A percentile compares a stretch with the other conserved stretches of the same genome.
Conservation (phyloP, 768 basidiomycete genomes). For the Pulveroboletus sp. region DNA sequence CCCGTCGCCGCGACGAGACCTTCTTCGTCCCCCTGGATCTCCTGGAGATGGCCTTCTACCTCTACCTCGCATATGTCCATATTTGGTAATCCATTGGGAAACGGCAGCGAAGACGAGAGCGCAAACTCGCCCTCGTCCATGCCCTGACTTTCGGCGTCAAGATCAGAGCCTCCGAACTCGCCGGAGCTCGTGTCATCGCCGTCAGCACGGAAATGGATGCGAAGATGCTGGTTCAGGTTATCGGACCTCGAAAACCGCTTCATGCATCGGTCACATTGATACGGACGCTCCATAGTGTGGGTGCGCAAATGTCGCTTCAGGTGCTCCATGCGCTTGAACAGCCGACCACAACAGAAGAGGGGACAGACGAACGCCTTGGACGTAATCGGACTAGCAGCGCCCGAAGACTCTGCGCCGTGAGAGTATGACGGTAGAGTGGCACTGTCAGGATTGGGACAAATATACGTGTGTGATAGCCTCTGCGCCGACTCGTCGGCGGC, state of each 20-base stretch:
- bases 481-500: constrained; percentile 16
- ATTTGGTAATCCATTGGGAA: constrained; percentile 37
- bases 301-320: constrained; percentile 85
- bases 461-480: constrained; percentile 17
- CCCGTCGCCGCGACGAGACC: constrained; percentile 42
- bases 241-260: constrained; percentile 88
- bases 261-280: constrained; percentile 66
- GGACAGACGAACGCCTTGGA: constrained; percentile 79
- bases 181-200: constrained; percentile 28
- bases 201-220: constrained; percentile 58
- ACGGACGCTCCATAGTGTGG: constrained; percentile 88
- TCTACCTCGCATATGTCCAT: constrained; percentile 61
- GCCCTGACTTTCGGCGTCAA: constrained; percentile 33
- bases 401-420: constrained; percentile 18
- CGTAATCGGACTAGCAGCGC: constrained; percentile 32
- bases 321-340: constrained; percentile 93
- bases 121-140: constrained; percentile 33
- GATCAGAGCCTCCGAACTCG: constrained; percentile 26
- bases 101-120: constrained; percentile 23
- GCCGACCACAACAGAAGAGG: constrained; percentile 74
- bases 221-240: constrained; percentile 82
- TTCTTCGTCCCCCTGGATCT: constrained; percentile 57
- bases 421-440: constrained; percentile 18
- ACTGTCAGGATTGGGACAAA: constrained; percentile 13
- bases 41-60: constrained; percentile 52